Evolutionary conservation across 2,329 filamentous ascomycete species (phyloP), one percentile per base, ranked within the genome.

Genomic region (Trichoderma sp.): DNA sequence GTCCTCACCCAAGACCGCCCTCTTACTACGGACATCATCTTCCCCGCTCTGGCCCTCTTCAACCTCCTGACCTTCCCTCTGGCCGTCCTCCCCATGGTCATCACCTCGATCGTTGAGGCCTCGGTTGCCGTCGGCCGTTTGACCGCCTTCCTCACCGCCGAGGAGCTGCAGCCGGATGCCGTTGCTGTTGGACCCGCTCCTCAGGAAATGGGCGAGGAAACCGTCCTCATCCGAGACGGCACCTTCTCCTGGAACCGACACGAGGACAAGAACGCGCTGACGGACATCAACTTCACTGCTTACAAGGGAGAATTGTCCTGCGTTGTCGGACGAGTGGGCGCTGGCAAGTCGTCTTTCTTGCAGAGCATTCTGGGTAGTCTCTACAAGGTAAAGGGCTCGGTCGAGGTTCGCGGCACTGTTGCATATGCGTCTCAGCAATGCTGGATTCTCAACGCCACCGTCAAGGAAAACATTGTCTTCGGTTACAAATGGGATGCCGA

Each of bases 361-460:
- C 91, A 96, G 75, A 87, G 90, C 63, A 85, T 99, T 64, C 85
- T 99, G 5, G 95, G 95, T 67, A 93, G 98, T 76, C 77, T 99
- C 4, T 97, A 90, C 88, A 98, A 97, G 76, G 83, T 90, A 57
- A 88, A 91, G 67, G 95, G 95, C 55, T 84, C 91, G 68, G 94
- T 97, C 4, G 83, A 90, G 63, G 83, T 99, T 10, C 88, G 91
- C 70, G 96, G 95, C 54, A 87, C 84, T 30, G 86, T 92, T 47
- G 95, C 95, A 1, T 99, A 98, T 75, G 95, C 96, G 66, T 91
- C 93, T 17, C 96, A 99, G 76, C 88, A 91, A 72, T 83, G 93
- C 21, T 99, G 96, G 95, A 91, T 99, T 60, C 94, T 98, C 88
- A 99, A 99, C 74, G 95, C 95, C 9, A 96, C 91, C 34, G 93